A percentile compares a stretch with the other conserved stretches of the same genome.
These are phyloP conservation scores for Aspergillus arachidicola DNA, from an alignment of 2,329 filamentous ascomycete species.

Conservation along the genomic window DNA sequence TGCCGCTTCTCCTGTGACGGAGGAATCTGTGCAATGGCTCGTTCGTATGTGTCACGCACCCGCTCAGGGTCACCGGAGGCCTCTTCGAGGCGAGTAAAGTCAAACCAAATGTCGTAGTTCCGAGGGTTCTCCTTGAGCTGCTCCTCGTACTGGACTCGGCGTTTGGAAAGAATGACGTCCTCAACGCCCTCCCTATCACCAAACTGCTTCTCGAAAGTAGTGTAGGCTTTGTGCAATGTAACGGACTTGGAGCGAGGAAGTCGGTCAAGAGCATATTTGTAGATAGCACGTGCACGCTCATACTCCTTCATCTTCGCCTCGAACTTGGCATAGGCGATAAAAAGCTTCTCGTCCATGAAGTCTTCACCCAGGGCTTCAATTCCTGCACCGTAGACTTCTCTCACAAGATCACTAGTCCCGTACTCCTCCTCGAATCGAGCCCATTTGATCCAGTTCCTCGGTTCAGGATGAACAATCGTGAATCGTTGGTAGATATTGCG, in stretches of 20 bases:
- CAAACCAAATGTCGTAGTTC: constrained; percentile 97
- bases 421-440: constrained; percentile 95
- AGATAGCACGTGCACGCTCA: constrained; percentile 89
- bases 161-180: constrained; percentile 92
- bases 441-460: constrained; percentile 99
- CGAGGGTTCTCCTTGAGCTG: constrained; percentile 91
- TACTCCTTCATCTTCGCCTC: constrained; percentile 95
- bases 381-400: constrained; percentile 86
- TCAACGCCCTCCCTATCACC: constrained; percentile 92
- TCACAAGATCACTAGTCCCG: constrained; percentile 85
- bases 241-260: constrained; percentile 85
- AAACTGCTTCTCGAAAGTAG: constrained; percentile 97
- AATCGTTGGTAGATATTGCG: constrained; percentile 87
- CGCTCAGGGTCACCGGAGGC: constrained; percentile 77
- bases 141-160: constrained; percentile 90
- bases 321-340: constrained; percentile 93
- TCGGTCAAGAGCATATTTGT: constrained; percentile 93
- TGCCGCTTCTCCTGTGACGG: constrained; percentile 95
- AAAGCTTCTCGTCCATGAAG: constrained; percentile 93
- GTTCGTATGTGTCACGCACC: constrained; percentile 90
- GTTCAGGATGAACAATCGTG: constrained; percentile 89
- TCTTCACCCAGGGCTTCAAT: constrained; percentile 91
- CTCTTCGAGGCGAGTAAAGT: constrained; percentile 90
- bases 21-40: constrained; percentile 91
- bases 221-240: constrained; percentile 88